Base-by-base conservation (phyloP, 257 asterid species). In the Handroanthus guayacan region DNA sequence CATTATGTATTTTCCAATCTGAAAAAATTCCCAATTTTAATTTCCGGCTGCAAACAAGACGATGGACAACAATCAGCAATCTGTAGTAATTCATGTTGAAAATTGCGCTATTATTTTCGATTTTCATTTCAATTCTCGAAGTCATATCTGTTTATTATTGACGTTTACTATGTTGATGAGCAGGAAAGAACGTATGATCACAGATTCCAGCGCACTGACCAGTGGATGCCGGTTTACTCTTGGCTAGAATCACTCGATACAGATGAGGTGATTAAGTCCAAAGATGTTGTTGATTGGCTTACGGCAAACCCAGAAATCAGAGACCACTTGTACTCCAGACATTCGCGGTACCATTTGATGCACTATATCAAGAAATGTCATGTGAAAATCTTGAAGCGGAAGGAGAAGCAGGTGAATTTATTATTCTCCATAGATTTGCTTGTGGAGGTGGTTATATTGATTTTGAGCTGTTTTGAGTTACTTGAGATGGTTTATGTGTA, bases 151-250 rank as follows among this genome's bases (percentile, higher is more conserved):
- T 48, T 2, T 39, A 43, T 14, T 72, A 62, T 56, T 20, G 44
- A 38, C 43, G 1, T 72, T 20, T n/a, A 37, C 13, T 57, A 44
- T 72, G 43, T 25, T 7, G 14, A 39, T 65, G 3, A 75, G 78
- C 82, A 80, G 80, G 86, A 81, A 7, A 82, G 73, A 51, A 14
- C 56, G 57, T 87, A 81, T 75, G 99, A 94, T 81, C 96, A 92
- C 70, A 87, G 97, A 82, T 94, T 94, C 82, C 99, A 94, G 84
- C 91, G 99, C 69, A 90, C 97, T n/a, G 97, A 94, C 76, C 97
- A 88, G 75, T 94, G 99, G 99, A 86, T 65, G 92, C 99, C 97
- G 44, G 91, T 94, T 20, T 94, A 94, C 82, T 73, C 92, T 20
- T 94, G 98, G 98, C 87, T 94, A 50, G 97, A 94, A 72, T 81